Evolutionary conservation across 2,329 filamentous ascomycete species (phyloP).

Genomic region (Penicillium capsulatum): DNA sequence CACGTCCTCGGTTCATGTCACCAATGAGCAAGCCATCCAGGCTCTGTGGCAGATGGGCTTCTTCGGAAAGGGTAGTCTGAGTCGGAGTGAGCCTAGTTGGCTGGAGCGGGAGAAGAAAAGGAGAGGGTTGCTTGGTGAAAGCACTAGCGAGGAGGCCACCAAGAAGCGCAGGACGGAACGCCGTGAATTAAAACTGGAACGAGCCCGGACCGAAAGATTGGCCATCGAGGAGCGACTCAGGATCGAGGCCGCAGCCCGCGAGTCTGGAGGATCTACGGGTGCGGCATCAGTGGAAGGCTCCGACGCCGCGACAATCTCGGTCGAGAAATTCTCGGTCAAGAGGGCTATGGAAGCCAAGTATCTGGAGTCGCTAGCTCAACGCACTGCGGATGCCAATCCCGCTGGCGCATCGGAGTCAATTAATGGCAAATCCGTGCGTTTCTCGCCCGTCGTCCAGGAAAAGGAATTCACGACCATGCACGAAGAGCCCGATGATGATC

Average conservation of each 20-base stretch:
- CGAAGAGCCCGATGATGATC: conserved; percentile 27
- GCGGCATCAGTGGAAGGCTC: conserved; percentile 13
- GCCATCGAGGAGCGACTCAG: conserved; percentile 69
- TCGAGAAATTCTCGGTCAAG: conserved; percentile 34
- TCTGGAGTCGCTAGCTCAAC: conserved; percentile 21
- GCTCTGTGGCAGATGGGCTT: conserved; percentile 96
- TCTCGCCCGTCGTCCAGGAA: conserved; percentile 64
- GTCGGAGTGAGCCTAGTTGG: conserved; percentile 94
- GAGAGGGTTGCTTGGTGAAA: conserved; percentile 57
- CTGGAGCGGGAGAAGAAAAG: conserved; percentile 74
- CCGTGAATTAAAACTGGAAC: conserved; percentile 80
- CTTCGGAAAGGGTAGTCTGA: conserved; percentile 89
- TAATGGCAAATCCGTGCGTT: conserved; percentile 61
- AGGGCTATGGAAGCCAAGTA: conserved; percentile 32
- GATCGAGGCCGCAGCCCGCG: conserved; percentile 46
- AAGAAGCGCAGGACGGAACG: conserved; percentile 72
- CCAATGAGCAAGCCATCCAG: conserved; percentile 67
- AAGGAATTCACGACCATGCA: conserved; percentile 50
- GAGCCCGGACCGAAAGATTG: conserved; percentile 82
- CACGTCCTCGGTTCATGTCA: conserved; percentile 80
- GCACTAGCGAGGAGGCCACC: conserved; percentile 80
- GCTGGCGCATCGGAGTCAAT: conserved; percentile 12
- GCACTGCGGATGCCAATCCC: conserved; percentile 8
- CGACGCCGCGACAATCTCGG: conserved; percentile 14
- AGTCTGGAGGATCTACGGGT: conserved; percentile 16